Conservation (phyloP, 2,329 filamentous ascomycete genomes). For the Rhynchosporium agropyri region DNA sequence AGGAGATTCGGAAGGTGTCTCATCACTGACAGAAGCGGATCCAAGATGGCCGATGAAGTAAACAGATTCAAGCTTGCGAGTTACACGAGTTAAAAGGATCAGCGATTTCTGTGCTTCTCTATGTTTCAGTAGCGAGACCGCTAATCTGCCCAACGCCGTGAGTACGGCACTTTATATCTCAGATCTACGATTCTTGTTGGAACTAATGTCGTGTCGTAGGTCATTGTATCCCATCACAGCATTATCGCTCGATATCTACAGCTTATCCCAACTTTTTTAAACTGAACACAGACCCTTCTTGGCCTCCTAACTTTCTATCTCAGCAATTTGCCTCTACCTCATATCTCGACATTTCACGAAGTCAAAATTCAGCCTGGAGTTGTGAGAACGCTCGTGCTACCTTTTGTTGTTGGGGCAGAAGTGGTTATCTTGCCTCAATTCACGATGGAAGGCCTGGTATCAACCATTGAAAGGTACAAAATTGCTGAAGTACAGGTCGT, state of each 20-base stretch:
- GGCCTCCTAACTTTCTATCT: constrained; percentile 61
- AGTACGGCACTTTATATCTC: constrained; percentile 8
- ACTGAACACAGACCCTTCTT: constrained; percentile 54
- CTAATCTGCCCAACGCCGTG: constrained; percentile 52
- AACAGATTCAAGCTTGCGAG: constrained; percentile 47
- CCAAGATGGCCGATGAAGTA: constrained; percentile 46
- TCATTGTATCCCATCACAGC: constrained; percentile 57
- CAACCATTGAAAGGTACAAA: constrained; percentile 45
- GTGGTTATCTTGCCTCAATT: constrained; percentile 65
- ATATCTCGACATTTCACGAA: not conserved
- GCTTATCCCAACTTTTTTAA: constrained; percentile 47
- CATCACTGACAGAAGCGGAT: not conserved
- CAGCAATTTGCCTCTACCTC: constrained; percentile 37
- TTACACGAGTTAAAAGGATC: constrained; percentile 56
- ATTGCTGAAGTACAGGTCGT: constrained; percentile 49
- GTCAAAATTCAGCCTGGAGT: constrained; percentile 46
- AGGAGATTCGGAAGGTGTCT: constrained; percentile 31
- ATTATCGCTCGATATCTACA: constrained; percentile 64
- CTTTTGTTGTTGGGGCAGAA: constrained; percentile 62
- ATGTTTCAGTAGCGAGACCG: constrained; percentile 53
- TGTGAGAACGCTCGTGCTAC: constrained; percentile 62
- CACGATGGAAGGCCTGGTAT: constrained; percentile 58
- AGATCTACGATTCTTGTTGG: not conserved
- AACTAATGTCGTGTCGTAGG: constrained; percentile 35
- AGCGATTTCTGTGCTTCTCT: constrained; percentile 55